Evolutionary conservation across 768 basidiomycete genomes (phyloP).

Genomic region (Boletus barrowsii): DNA sequence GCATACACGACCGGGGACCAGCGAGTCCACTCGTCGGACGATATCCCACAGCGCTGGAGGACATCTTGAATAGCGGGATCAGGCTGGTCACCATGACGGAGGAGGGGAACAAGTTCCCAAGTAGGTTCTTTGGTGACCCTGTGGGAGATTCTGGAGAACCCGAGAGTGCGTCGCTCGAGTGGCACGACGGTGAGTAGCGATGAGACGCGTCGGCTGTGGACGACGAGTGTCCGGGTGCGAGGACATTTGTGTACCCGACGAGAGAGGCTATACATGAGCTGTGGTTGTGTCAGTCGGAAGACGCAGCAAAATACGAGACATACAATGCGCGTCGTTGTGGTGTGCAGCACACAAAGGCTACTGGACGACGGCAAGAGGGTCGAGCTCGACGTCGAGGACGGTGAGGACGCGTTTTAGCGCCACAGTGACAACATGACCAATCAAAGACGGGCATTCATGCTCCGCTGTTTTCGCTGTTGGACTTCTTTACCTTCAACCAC

Average conservation of each 20-base stretch:
- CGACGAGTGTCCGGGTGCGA: neutral
- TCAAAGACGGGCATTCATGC: constrained; percentile 26
- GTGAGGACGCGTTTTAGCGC: constrained; percentile 19
- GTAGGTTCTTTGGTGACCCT: constrained; percentile 38
- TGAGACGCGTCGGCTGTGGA: constrained; percentile 10
- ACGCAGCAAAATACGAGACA: neutral
- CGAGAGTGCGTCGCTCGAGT: constrained; percentile 20
- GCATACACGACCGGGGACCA: constrained; percentile 40
- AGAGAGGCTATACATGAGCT: constrained; percentile 23
- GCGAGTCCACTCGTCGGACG: constrained; percentile 35
- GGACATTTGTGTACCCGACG: constrained; percentile 2
- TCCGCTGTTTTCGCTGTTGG: constrained; percentile 25
- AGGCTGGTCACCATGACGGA: constrained; percentile 20
- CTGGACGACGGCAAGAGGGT: neutral
- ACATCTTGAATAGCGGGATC: constrained; percentile 14
- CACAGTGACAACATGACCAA: constrained; percentile 37
- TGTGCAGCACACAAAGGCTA: too few species aligned
- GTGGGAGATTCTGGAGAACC: constrained; percentile 34
- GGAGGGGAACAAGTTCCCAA: constrained; percentile 40
- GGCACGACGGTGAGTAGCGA: constrained; percentile 22
- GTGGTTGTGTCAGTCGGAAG: constrained; percentile 3
- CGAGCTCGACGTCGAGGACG: constrained; percentile 3
- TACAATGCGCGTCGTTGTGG: constrained; percentile 1
- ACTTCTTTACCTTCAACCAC: constrained; percentile 25
- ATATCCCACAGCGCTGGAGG: constrained; percentile 33